Base-by-base conservation (phyloP, 225 moss, liverwort and hornwort genomes). In the Polytrichum commune region DNA sequence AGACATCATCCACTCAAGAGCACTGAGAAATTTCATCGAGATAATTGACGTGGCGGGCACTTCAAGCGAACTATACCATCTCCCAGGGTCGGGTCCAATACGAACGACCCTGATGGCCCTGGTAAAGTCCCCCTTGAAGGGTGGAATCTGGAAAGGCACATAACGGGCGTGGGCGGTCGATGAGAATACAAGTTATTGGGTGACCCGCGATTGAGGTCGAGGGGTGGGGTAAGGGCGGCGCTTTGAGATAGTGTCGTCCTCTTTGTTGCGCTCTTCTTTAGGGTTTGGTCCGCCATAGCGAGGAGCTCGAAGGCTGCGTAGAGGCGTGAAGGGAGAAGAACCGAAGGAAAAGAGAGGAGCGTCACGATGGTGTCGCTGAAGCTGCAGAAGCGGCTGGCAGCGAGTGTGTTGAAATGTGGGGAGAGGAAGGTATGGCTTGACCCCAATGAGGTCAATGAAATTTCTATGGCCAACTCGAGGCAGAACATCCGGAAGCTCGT, bases 361-460 rank as follows among this genome's bases (percentile, higher is more conserved):
- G 53, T 23, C 38, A 66, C 78, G 61, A 88, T 88, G 88, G 88
- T 88, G 80, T 88, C 88, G 30, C 80, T 88, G 55, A 88, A 88
- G 84, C 73, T 88, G 79, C 88, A 88, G 75, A 88, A 88, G 82
- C 88, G 88, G 73, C 84, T 88, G 7, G 88, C 88, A 53, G 84
- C 88, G 5, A 82, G 82, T 65, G 88, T 88, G 32, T 73, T 88
- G 53, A 88, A 88, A 68, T 88, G 88, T 35, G 88, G 88, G 22
- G 84, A 88, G 68, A 79, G 84, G 24, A 88, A 88, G 75, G 88
- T 88, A 1, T 88, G 88, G 88, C 62, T 88, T 53, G 88, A 88
- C 64, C 88, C 88, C 22, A 88, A 88, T 80, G 88, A 88, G 72
- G 84, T 84, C 73, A 88, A 85, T 57, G 88, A 88, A 60, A 88